phyloP scores from a whole-genome alignment of 208 protist genomes.

The Leishmania arabica region DNA sequence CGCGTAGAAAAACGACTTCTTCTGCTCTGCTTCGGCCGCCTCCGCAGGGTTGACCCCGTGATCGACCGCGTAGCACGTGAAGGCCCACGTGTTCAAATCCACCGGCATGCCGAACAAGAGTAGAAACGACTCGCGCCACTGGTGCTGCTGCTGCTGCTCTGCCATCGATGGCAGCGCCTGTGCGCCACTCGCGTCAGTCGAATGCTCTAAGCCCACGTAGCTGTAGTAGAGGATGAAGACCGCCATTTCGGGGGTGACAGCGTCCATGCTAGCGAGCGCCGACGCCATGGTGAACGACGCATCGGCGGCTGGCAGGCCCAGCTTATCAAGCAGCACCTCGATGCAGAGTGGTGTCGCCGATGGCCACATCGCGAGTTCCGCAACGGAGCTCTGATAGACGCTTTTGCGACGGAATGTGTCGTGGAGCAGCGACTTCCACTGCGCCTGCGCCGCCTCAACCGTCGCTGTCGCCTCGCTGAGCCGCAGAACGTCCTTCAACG shows the following conservation, averaged over 20 bases:
- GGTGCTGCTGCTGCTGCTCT: slow-evolving; percentile 26
- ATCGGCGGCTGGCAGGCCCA: slow-evolving; percentile 35
- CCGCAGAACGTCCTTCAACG: slow-evolving; percentile 42
- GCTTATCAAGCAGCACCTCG: slow-evolving; percentile 46
- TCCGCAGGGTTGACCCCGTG: slow-evolving; percentile 40
- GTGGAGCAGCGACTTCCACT: slow-evolving; percentile 42
- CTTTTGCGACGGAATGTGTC: slow-evolving; percentile 28
- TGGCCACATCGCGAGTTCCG: slow-evolving; percentile 37
- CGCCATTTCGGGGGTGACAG: slow-evolving; percentile 41
- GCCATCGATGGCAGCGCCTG: neutral
- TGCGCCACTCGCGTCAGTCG: neutral
- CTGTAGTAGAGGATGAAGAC: slow-evolving; percentile 71
- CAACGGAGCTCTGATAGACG: slow-evolving; percentile 26
- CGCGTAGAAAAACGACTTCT: slow-evolving; percentile 4
- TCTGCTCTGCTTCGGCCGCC: slow-evolving; percentile 1
- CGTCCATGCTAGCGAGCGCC: slow-evolving; percentile 34
- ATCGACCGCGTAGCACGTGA: slow-evolving; percentile 62
- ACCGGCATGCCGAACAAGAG: slow-evolving; percentile 41
- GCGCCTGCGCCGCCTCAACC: slow-evolving; percentile 21
- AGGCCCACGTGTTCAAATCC: slow-evolving; percentile 45
- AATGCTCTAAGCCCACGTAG: slow-evolving; percentile 17
- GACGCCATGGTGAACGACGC: slow-evolving; percentile 29
- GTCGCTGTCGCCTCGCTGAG: slow-evolving; percentile 35
- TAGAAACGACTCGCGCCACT: slow-evolving; percentile 55
- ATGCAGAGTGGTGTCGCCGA: slow-evolving; percentile 47